Conservation (phyloP, 495 filamentous ascomycete genomes). For the Annulohypoxylon moriforme region DNA sequence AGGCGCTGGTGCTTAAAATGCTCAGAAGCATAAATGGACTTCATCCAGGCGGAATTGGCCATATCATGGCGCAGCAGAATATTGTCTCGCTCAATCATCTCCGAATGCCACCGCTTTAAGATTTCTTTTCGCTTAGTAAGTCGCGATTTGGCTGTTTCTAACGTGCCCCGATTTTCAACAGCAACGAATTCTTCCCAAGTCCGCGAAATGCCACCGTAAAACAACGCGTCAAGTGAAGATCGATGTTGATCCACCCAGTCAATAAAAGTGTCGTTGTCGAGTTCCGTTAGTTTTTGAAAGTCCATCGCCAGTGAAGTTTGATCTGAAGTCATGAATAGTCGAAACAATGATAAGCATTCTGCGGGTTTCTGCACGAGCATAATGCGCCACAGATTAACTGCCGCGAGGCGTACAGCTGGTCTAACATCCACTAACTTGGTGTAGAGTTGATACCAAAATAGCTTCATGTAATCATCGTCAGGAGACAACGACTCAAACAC, state of each 20-base stretch:
- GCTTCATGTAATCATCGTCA: conserved; percentile 78
- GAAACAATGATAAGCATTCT: conserved; percentile 79
- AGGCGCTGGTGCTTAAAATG: conserved; percentile 89
- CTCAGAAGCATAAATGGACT: conserved; percentile 92
- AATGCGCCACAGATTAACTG: conserved; percentile 87
- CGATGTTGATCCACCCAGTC: conserved; percentile 87
- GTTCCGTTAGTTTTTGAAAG: conserved; percentile 83
- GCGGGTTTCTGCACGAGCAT: conserved; percentile 92
- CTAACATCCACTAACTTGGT: conserved; percentile 76
- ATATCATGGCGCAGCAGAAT: conserved; percentile 81
- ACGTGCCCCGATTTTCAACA: conserved; percentile 79
- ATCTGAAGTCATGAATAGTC: conserved; percentile 72
- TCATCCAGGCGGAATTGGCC: conserved; percentile 88
- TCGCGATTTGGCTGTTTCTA: conserved; percentile 75
- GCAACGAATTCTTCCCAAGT: conserved; percentile 86
- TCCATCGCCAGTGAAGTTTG: conserved; percentile 77
- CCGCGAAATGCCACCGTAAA: conserved; percentile 80
- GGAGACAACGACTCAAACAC: conserved; percentile 79
- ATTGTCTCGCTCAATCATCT: conserved; percentile 74
- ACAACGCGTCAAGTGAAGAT: conserved; percentile 81
- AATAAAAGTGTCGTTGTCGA: conserved; percentile 88
- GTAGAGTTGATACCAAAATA: conserved; percentile 93
- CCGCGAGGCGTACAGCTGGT: conserved; percentile 74
- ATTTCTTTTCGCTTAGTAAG: conserved; percentile 81
- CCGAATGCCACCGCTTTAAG: conserved; percentile 78